These are phyloP conservation scores for Penicillium freii DNA, from an alignment of 2,329 filamentous ascomycete genomes.

Conservation along the genomic window DNA sequence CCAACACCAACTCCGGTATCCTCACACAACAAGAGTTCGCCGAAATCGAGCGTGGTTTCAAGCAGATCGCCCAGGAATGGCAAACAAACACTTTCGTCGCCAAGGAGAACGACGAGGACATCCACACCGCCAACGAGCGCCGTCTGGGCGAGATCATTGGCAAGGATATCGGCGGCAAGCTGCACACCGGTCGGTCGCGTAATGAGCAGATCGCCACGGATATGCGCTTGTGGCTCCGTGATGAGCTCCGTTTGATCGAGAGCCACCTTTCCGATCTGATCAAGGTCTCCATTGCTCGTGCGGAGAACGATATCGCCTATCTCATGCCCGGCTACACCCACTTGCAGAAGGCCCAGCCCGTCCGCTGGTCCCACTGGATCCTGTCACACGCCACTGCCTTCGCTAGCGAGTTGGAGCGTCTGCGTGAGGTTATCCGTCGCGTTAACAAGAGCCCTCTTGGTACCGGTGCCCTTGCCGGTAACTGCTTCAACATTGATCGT, in stretches of 20 bases:
- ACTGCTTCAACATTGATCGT: conserved; percentile 79
- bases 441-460: conserved; percentile 72
- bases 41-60: conserved; percentile 70
- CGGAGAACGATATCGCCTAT: conserved; percentile 71
- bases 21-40: conserved; percentile 70
- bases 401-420: conserved; percentile 69
- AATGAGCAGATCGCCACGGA: conserved; percentile 91
- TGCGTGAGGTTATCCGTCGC: conserved; percentile 69
- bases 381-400: conserved; percentile 73
- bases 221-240: conserved; percentile 84
- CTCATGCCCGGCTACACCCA: conserved; percentile 90
- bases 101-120: conserved; percentile 53
- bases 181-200: conserved; percentile 82
- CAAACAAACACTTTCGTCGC: conserved; percentile 37
- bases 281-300: conserved; percentile 64
- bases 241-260: conserved; percentile 70
- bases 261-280: conserved; percentile 66
- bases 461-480: conserved; percentile 75
- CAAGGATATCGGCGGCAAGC: conserved; percentile 79
- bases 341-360: conserved; percentile 76
- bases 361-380: conserved; percentile 80
- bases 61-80: conserved; percentile 52
- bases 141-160: conserved; percentile 80
- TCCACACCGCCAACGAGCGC: conserved; percentile 70
- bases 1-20: conserved; percentile 73